A percentile compares a stretch with the other conserved stretches of the same genome.
These are phyloP conservation scores for Erythrophleum fordii DNA, from an alignment of 306 rosid genomes.

Conservation along the genomic window DNA sequence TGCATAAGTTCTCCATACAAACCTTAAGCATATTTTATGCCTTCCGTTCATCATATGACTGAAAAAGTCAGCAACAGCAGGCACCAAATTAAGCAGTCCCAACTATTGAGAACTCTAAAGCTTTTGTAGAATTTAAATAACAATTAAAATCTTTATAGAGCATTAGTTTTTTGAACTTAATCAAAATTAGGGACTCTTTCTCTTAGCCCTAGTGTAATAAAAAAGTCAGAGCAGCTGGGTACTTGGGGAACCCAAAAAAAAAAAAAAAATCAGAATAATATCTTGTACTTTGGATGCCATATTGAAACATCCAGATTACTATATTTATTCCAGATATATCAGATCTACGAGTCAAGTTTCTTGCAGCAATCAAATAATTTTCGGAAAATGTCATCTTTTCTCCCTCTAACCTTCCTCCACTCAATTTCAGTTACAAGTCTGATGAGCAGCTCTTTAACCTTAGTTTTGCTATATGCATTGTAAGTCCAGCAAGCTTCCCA, in stretches of 20 bases:
- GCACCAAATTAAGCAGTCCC: background rate
- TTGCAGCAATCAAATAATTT: background rate
- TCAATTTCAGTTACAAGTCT: background rate
- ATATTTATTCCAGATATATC: background rate
- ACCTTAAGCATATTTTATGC: background rate
- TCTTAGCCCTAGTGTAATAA: background rate
- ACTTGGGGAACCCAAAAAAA: background rate
- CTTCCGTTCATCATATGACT: background rate
- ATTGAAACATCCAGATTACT: background rate
- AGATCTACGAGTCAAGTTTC: constrained; percentile 13
- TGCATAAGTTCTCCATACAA: background rate
- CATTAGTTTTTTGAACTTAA: background rate
- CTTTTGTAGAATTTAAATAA: background rate
- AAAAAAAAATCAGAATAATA: background rate
- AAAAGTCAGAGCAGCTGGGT: background rate
- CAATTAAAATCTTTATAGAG: background rate
- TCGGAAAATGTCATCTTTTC: background rate
- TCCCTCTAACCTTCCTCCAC: background rate
- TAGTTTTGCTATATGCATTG: constrained; percentile 22
- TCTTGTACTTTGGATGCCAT: background rate
- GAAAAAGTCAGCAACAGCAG: background rate
- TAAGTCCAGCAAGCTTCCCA: constrained; percentile 23
- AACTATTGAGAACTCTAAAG: background rate
- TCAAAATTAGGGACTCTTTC: background rate
- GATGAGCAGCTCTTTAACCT: background rate